Conservation (phyloP, 2,329 filamentous ascomycete genomes). For the Alternaria alternata region DNA sequence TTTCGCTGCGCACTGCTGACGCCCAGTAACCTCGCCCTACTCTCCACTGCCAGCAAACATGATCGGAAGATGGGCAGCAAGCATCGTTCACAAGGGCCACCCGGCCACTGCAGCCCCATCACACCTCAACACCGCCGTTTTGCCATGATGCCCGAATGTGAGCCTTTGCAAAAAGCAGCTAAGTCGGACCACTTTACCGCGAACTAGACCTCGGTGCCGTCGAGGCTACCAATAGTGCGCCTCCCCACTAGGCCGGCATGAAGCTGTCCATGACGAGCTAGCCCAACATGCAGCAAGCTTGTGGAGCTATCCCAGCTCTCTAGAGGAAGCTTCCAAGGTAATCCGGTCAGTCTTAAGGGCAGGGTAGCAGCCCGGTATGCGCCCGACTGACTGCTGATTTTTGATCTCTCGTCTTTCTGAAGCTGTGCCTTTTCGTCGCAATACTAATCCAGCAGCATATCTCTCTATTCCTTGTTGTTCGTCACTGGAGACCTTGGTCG, state of each 20-base stretch:
- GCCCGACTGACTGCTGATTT: slow-evolving; percentile 21
- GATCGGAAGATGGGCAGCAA: slow-evolving; percentile 18
- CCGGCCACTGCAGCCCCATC: slow-evolving; percentile 23
- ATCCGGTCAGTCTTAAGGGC: slow-evolving; percentile 39
- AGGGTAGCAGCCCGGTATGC: slow-evolving; percentile 23
- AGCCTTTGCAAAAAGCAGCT: slow-evolving; percentile 22
- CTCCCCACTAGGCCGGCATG: slow-evolving; percentile 27
- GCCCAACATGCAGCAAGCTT: slow-evolving; percentile 35
- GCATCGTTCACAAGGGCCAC: slow-evolving; percentile 21
- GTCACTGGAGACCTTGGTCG: background rate
- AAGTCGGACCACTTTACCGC: slow-evolving; percentile 9
- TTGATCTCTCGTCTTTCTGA: slow-evolving; percentile 13
- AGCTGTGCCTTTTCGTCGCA: slow-evolving; percentile 10
- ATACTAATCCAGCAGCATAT: slow-evolving; percentile 23
- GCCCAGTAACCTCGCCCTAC: slow-evolving; percentile 14
- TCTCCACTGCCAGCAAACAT: slow-evolving; percentile 24
- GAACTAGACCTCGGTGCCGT: slow-evolving; percentile 11
- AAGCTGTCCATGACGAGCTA: slow-evolving; percentile 41
- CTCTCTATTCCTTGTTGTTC: slow-evolving; percentile 1
- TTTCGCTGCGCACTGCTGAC: slow-evolving; percentile 13
- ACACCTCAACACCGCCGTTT: slow-evolving; percentile 37
- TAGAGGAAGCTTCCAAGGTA: slow-evolving; percentile 29
- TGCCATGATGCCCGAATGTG: slow-evolving; percentile 18
- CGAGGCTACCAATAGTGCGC: slow-evolving; percentile 28
- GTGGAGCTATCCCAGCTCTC: slow-evolving; percentile 39